Evolutionary conservation across 164 flowering plant genomes (phyloP).

Genomic region (Hamamelis virginiana): DNA sequence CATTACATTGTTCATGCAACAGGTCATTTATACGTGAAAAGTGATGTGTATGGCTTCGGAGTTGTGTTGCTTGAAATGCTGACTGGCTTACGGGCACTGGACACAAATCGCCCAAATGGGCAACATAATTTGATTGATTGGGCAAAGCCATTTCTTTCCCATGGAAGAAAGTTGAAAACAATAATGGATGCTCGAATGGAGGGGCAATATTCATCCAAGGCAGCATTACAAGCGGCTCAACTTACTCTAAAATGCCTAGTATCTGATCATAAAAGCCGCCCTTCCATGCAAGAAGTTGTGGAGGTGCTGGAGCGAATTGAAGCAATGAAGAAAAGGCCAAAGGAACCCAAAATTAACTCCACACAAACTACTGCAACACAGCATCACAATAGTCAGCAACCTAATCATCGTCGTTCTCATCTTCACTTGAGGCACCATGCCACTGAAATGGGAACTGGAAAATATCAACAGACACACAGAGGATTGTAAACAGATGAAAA

Average conservation of each 20-base stretch:
- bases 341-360: conserved; percentile 9
- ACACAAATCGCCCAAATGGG: conserved; percentile 32
- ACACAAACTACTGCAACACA: neutral
- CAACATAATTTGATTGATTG: conserved; percentile 42
- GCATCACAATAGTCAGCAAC: neutral
- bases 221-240: conserved; percentile 33
- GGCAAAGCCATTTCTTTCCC: conserved; percentile 33
- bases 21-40: conserved; percentile 54
- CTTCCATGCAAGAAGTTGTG: conserved; percentile 47
- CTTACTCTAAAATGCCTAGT: conserved; percentile 38
- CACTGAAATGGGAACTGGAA: neutral
- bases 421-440: neutral
- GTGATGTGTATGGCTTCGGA: conserved; percentile 59
- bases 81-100: conserved; percentile 51
- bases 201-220: conserved; percentile 42
- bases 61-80: conserved; percentile 51
- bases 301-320: conserved; percentile 28
- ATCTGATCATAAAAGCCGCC: conserved; percentile 39
- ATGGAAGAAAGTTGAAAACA: conserved; percentile 30
- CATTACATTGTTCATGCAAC: neutral
- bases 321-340: conserved; percentile 23
- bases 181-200: conserved; percentile 42
- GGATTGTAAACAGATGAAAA: too few species aligned
- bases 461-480: neutral
- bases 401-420: conserved; percentile 9